These are phyloP conservation scores for Tetrapisispora namnaoensis DNA, from an alignment of 805 yeast genomes.

Conservation along the genomic window DNA sequence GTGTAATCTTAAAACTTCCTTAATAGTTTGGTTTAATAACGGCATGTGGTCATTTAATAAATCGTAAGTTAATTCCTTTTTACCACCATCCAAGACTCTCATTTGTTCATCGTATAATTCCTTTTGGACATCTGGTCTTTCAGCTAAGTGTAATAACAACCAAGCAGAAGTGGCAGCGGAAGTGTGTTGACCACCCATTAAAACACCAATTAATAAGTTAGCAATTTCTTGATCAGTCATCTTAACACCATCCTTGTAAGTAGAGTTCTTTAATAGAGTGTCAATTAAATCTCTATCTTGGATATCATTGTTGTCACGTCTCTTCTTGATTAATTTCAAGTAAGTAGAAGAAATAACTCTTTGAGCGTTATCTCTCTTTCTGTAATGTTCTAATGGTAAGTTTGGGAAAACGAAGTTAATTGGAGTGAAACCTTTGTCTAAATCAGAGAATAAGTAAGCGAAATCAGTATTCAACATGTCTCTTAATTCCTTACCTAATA, in stretches of 20 bases:
- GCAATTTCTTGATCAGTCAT: constrained; percentile 97
- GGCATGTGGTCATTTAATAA: constrained; percentile 66
- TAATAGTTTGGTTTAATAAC: constrained; percentile 69
- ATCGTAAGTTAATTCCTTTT: constrained; percentile 65
- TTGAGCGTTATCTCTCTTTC: constrained; percentile 83
- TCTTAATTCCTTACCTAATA: constrained; percentile 89
- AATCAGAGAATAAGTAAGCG: constrained; percentile 78
- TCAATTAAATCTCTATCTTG: constrained; percentile 85
- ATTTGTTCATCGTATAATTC: constrained; percentile 68
- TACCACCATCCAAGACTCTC: constrained; percentile 46
- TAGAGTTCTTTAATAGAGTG: constrained; percentile 67
- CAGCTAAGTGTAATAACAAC: constrained; percentile 86
- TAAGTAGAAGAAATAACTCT: constrained; percentile 70
- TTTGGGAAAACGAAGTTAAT: constrained; percentile 91
- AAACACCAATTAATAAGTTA: constrained; percentile 82
- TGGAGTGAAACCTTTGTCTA: constrained; percentile 96
- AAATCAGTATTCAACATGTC: constrained; percentile 69
- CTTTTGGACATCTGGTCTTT: constrained; percentile 75
- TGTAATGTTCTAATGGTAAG: constrained; percentile 79
- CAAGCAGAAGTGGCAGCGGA: constrained; percentile 94
- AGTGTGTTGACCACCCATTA: constrained; percentile 99
- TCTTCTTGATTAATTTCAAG: constrained; percentile 60
- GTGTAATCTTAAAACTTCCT: constrained; percentile 92
- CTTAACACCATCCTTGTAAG: constrained; percentile 85
- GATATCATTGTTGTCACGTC: constrained; percentile 69